Evolutionary conservation across 129 eudicot genomes (phyloP), one percentile per base, ranked within the genome.

Genomic region (Flaveria sonorensis): DNA sequence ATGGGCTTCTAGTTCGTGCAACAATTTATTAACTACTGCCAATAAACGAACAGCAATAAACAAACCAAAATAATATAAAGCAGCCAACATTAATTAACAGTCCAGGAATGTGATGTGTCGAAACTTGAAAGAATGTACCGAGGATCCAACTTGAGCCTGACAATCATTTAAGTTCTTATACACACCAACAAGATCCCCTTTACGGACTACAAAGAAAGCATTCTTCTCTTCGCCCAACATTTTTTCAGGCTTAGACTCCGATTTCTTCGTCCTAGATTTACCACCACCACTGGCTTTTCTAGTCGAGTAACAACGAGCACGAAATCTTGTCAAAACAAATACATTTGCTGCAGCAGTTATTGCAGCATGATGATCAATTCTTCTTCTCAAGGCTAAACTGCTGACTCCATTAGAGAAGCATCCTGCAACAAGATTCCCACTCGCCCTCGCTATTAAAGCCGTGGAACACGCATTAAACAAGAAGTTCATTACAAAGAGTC

Each of bases 151-250:
- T 94, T 94, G 98, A 65, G 90, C 85, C 74, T 91, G 93, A 67
- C 93, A 89, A 45, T 94, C 98, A 79, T 84, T 87, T n/a, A 94
- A 81, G 85, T 77, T 91, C 70, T 87, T 91, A 83, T 91, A 94
- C 18, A 94, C 92, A 69, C 97, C 98, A 60, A 94, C 88, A 70
- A 94, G 61, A 59, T 94, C 98, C 76, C 98, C 98, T 82, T 94
- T 94, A 52, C 97, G 84, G 19, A 94, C 96, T 72, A 94, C 96
- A 71, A 85, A 94, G 57, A 91, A 91, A 5, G 88, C 90, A n/a
- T 87, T 83, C 78, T 87, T 93, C 72, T 93, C 93, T 19, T 81
- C 92, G 60, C 83, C 82, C 96, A 85, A 79, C 55, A 71, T 48
- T 20, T 30, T 32, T 59, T 46, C 79, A 28, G 69, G 60, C 56